These are phyloP conservation scores for Globisporangium cystogenes DNA, from an alignment of 352 stramenopile genomes.

Conservation along the genomic window DNA sequence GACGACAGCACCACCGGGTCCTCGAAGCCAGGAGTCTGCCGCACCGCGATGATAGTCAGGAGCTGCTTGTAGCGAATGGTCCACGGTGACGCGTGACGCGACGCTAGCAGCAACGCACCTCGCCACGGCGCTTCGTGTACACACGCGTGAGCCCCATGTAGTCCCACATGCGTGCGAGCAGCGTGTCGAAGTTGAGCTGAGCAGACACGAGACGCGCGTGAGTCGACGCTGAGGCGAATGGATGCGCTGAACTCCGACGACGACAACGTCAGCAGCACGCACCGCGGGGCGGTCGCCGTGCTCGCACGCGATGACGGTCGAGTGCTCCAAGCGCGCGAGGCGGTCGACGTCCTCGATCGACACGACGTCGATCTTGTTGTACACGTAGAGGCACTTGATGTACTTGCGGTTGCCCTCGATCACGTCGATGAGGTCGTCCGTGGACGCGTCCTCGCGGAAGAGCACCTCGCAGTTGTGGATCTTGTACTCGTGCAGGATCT, in stretches of 20 bases:
- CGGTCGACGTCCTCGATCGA: slow-evolving; percentile 99
- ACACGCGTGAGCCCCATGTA: slow-evolving; percentile 89
- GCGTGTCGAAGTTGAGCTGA: slow-evolving; percentile 96
- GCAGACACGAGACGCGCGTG: slow-evolving; percentile 11
- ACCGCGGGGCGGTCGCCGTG: slow-evolving; percentile 71
- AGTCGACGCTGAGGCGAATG: background rate
- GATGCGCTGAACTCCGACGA: background rate
- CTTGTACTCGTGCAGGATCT: slow-evolving; percentile 95
- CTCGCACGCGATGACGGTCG: slow-evolving; percentile 94
- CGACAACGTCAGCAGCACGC: slow-evolving; percentile 7
- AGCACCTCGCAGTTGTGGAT: slow-evolving; percentile 98
- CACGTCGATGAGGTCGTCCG: slow-evolving; percentile 98
- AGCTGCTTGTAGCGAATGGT: background rate
- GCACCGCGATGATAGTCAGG: too few relatives aligned
- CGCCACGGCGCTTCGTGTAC: slow-evolving; percentile 85
- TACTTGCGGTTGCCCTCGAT: slow-evolving; percentile 99
- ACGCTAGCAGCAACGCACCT: slow-evolving; percentile 31
- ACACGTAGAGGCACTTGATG: slow-evolving; percentile 99
- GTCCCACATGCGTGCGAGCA: slow-evolving; percentile 88
- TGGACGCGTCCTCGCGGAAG: slow-evolving; percentile 95
- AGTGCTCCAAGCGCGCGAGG: slow-evolving; percentile 94
- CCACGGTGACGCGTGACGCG: background rate
- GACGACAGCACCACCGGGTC: slow-evolving; percentile 83
- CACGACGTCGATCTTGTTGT: slow-evolving; percentile 99
- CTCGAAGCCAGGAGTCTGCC: slow-evolving; percentile 60